A percentile compares a stretch with the other conserved stretches of the same genome.
These are phyloP conservation scores for Marasmius sp. DNA, from an alignment of 1,284 basidiomycete species.

Conservation along the genomic window DNA sequence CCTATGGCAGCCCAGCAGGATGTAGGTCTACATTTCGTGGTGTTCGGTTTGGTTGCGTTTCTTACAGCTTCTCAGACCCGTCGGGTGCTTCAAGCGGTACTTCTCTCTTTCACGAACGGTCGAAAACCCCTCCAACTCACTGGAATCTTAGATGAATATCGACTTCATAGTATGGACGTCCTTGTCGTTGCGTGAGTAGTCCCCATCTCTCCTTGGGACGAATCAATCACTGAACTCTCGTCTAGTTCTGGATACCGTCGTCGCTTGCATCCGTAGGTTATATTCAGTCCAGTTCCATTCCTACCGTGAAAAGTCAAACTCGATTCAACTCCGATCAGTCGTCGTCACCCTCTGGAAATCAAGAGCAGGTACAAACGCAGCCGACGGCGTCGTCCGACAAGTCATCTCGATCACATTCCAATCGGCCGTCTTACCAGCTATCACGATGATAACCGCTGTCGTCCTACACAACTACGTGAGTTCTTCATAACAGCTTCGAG, in stretches of 20 bases:
- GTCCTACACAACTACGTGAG: constrained; percentile 41
- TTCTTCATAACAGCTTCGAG: no score
- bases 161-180: constrained; percentile 45
- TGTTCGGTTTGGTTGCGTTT: background rate
- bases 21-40: no score
- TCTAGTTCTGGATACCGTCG: constrained; percentile 37
- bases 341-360: constrained; percentile 40
- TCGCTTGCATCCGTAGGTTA: constrained; percentile 39
- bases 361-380: constrained; percentile 40
- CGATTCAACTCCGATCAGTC: constrained; percentile 29
- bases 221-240: background rate
- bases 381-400: constrained; percentile 41
- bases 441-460: constrained; percentile 43
- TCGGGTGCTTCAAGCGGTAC: background rate
- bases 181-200: constrained; percentile 34
- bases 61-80: background rate
- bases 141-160: constrained; percentile 11
- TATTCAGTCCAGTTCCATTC: background rate
- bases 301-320: constrained; percentile 8
- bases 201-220: no score
- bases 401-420: constrained; percentile 50
- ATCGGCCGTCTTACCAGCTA: constrained; percentile 44
- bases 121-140: background rate
- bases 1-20: no score
- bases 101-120: no score